phyloP scores from a whole-genome alignment of 148 eudicot species.

The Beta vulgaris region DNA sequence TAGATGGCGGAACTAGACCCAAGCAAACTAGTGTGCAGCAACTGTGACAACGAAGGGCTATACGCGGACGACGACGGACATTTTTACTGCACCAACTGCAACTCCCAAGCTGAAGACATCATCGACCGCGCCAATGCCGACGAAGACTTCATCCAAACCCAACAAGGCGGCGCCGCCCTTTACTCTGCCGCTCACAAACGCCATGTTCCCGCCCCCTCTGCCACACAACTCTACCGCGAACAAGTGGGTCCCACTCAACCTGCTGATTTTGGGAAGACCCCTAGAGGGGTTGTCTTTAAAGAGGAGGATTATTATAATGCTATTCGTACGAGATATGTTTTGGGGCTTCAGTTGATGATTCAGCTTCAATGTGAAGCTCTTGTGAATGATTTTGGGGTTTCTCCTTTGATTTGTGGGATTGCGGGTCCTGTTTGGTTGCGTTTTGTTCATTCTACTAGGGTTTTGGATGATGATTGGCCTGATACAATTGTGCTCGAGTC shows the following conservation, averaged over 20 bases:
- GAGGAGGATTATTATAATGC: constrained; percentile 43
- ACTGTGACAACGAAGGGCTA: constrained; percentile 42
- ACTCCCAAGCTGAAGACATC: constrained; percentile 49
- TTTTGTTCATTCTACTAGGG: constrained; percentile 38
- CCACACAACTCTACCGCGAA: neutral
- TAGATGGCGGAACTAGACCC: constrained; percentile 36
- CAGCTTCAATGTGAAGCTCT: constrained; percentile 60
- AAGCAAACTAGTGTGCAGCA: constrained; percentile 31
- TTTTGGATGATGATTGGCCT: constrained; percentile 66
- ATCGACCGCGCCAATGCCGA: constrained; percentile 51
- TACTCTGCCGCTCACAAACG: constrained; percentile 38
- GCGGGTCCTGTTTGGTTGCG: constrained; percentile 63
- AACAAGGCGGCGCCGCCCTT: constrained; percentile 21
- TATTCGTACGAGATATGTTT: constrained; percentile 57
- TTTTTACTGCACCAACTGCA: constrained; percentile 60
- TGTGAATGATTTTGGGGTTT: constrained; percentile 54
- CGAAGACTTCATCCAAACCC: constrained; percentile 44
- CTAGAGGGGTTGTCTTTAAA: neutral
- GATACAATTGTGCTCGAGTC: constrained; percentile 49
- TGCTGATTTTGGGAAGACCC: constrained; percentile 48
- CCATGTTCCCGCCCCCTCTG: neutral
- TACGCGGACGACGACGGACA: constrained; percentile 53
- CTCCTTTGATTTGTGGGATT: constrained; percentile 55
- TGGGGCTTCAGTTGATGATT: constrained; percentile 68
- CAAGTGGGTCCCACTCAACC: constrained; percentile 53